Base-by-base conservation (phyloP, 1,139 yeast genomes). In the Magnusiomyces tetraspermus region DNA sequence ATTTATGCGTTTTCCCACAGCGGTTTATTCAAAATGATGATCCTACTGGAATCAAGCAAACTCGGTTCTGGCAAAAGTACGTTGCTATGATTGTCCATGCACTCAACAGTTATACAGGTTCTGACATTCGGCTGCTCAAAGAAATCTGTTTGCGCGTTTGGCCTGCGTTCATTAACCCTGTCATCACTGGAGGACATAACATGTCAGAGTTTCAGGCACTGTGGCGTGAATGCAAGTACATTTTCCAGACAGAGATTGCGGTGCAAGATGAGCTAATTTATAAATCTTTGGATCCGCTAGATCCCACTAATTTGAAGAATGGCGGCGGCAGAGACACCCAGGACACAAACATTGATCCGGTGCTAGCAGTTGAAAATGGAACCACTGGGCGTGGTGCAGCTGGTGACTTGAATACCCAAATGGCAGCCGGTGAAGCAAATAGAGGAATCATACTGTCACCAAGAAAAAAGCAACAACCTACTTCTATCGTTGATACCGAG, bases 31-130 rank as follows among this genome's bases (percentile, higher is more conserved):
- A 46, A n/a, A 28, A 28, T 11, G 42, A 46, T 1, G 36, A 43
- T 17, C 23, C 36, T 5, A 46, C 49, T 13, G 53, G 41, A 2
- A 17, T 22, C 5, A 53, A 53, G 31, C 51, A 50, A 3, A 5
- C 38, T 55, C 1, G 60, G 59, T 57, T 58, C 24, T 57, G 58
- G 60, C 26, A 46, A 13, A 53, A 52, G 26, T 59, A 53, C 37
- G 50, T 53, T 46, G 49, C 46, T 46, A 64, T 80, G 28, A 69
- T 80, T 1, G 77, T 79, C 23, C 82, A 78, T 56, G 70, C 82
- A 21, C 74, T 73, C 54, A 75, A 65, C 52, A 72, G 79, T 1
- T 80, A 74, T 59, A 72, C 82, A 0, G 85, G 85, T 0, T 71
- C 82, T 0, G 78, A 81, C 59, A 58, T 82, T 49, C 63, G 67